Evolutionary conservation across 768 basidiomycete genomes (phyloP).

Genomic region (Lyophyllum atratum): DNA sequence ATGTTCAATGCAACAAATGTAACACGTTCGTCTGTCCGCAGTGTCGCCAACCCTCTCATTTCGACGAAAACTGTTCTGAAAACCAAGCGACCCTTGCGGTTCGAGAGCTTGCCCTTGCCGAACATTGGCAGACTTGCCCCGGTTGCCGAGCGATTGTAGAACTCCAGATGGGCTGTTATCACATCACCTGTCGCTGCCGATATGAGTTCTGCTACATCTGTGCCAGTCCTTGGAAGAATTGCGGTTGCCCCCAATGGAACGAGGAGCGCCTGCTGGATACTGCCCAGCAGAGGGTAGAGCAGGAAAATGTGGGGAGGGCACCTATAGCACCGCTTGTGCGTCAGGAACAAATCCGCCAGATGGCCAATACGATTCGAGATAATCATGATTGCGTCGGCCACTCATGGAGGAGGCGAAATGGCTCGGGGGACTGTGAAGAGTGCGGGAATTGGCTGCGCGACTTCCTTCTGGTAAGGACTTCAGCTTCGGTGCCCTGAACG

Average conservation of each 20-base stretch:
- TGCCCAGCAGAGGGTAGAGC: slow-evolving; percentile 38
- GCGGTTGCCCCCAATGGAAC: slow-evolving; percentile 65
- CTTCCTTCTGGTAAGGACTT: slow-evolving; percentile 11
- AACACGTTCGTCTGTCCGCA: slow-evolving; percentile 38
- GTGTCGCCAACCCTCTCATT: slow-evolving; percentile 53
- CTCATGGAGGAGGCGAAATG: slow-evolving; percentile 45
- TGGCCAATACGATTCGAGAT: slow-evolving; percentile 39
- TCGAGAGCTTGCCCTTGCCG: slow-evolving; percentile 41
- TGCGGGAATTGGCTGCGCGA: slow-evolving; percentile 29
- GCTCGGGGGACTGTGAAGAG: slow-evolving; percentile 44
- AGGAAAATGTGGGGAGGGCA: slow-evolving; percentile 24
- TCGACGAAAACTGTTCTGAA: slow-evolving; percentile 37
- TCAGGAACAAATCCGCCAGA: slow-evolving; percentile 31
- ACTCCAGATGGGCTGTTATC: slow-evolving; percentile 57
- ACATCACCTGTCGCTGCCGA: slow-evolving; percentile 63
- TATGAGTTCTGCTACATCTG: slow-evolving; percentile 70
- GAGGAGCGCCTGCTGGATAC: slow-evolving; percentile 40
- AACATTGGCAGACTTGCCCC: slow-evolving; percentile 67
- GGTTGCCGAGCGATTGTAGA: slow-evolving; percentile 59
- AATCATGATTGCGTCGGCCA: slow-evolving; percentile 56
- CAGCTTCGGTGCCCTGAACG: background rate
- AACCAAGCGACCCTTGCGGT: slow-evolving; percentile 44
- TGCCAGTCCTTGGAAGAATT: slow-evolving; percentile 61
- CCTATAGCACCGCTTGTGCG: slow-evolving; percentile 30
- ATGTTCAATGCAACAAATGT: slow-evolving; percentile 45